A percentile compares a stretch with the other conserved stretches of the same genome.
Conservation (phyloP, 257 asterid genomes). For the Fraxinus americana region DNA sequence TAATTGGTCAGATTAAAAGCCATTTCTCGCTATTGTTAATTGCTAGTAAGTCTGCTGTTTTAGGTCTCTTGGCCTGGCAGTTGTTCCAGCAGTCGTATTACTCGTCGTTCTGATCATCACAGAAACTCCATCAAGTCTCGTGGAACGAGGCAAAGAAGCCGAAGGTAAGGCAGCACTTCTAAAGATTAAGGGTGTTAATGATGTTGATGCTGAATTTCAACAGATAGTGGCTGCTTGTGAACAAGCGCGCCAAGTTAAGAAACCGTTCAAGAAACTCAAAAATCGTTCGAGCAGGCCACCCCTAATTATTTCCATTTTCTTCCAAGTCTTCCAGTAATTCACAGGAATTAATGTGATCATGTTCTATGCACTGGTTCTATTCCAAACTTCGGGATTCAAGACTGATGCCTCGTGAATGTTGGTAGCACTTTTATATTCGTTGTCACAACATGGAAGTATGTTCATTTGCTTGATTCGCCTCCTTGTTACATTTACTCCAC, state of each 20-base stretch:
- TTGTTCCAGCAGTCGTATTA: conserved; percentile 47
- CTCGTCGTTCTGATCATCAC: conserved; percentile 52
- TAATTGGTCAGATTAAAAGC: no score
- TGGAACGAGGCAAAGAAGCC: conserved; percentile 41
- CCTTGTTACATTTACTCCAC: conserved; percentile 22
- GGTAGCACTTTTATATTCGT: conserved; percentile 38
- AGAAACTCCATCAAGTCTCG: conserved; percentile 72
- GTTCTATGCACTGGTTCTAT: conserved; percentile 74
- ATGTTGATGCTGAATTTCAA: conserved; percentile 55
- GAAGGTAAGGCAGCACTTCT: conserved; percentile 44
- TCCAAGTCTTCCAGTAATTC: conserved; percentile 75
- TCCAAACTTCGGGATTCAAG: conserved; percentile 66
- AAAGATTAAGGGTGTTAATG: conserved; percentile 54
- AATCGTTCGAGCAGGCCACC: conserved; percentile 51
- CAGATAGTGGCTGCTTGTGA: conserved; percentile 58
- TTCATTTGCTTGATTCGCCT: not conserved
- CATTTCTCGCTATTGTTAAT: no score
- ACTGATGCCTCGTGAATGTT: conserved; percentile 52
- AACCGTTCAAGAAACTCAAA: conserved; percentile 49
- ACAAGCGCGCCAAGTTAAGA: conserved; percentile 36
- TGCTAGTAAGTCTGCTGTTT: no score
- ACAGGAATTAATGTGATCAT: conserved; percentile 78
- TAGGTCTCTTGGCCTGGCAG: conserved; percentile 58
- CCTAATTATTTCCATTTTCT: conserved; percentile 20
- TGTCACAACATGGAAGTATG: not conserved